Base-by-base conservation (phyloP, 192 early-diverging fungal genomes). In the Geranomyces michiganensis region DNA sequence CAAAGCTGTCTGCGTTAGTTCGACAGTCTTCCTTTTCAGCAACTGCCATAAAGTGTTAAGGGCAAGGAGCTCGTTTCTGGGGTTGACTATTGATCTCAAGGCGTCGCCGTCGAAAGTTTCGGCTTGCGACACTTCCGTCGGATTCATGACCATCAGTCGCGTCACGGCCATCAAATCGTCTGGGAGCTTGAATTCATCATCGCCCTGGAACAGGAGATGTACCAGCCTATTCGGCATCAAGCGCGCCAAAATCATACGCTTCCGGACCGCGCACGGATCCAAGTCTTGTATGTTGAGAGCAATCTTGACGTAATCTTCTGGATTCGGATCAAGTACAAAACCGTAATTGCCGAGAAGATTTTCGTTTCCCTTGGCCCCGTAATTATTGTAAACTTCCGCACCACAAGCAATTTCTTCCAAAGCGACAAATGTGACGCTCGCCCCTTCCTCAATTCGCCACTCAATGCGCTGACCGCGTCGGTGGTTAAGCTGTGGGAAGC, bases 281-380 rank as follows among this genome's bases (percentile, higher is more conserved):
- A 27, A 27, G 30, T 70, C 51, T 15, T 62, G 53, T 24, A 79
- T 62, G 63, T 79, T 78, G 21, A 84, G 64, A 8, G 75, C 55
- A 15, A 82, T 46, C 58, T 84, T 81, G 48, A 78, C 70, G 70
- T 84, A 82, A 70, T 84, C 79, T 72, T 79, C 79, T 10, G 78
- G 78, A 62, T 84, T 84, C 8, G 56, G 44, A n/a, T 63, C 59
- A n/a, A 84, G 73, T 1, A 81, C 78, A 70, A 84, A 84, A 1
- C 83, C 83, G 66, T 84, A 84, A 63, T 84, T 84, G 33, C 69
- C 67, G 5, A 84, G 75, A 1, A 84, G 67, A 61, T 82, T 81
- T 70, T 83, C 83, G 62, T 84, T 84, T 49, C 83, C 83, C 67
- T 84, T 84, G 9, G 78, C 76, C 0, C 83, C 83, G 48, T 84